Evolutionary conservation across 352 stramenopile species (phyloP).

Genomic region (Lagenidium giganteum): DNA sequence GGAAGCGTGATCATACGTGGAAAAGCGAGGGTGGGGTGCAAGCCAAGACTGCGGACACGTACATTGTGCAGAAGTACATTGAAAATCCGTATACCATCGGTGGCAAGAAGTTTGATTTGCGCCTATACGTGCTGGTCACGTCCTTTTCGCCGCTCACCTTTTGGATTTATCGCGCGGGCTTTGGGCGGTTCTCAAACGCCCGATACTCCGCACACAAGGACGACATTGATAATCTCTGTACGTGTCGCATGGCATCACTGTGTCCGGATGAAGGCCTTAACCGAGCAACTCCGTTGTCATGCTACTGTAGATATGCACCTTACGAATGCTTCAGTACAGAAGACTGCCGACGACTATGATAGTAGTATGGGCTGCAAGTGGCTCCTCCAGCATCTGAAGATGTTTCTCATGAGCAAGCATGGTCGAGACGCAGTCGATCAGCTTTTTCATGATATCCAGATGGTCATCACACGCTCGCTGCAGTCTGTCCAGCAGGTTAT

Average conservation of each 20-base stretch:
- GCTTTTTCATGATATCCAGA: conserved; percentile 82
- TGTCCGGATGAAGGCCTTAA: no score
- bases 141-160: conserved; percentile 36
- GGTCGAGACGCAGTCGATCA: conserved; percentile 49
- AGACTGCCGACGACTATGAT: conserved; percentile 75
- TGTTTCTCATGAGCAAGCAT: conserved; percentile 65
- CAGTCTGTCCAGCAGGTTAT: conserved; percentile 81
- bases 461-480: conserved; percentile 79
- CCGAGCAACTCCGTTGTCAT: not conserved
- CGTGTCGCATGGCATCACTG: no score
- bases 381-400: conserved; percentile 46
- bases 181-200: conserved; percentile 68
- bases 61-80: conserved; percentile 87
- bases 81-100: conserved; percentile 86
- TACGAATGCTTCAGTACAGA: conserved; percentile 92
- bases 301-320: conserved; percentile 87
- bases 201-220: conserved; percentile 23
- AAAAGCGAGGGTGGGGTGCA: conserved; percentile 23
- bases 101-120: conserved; percentile 90
- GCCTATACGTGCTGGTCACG: conserved; percentile 87
- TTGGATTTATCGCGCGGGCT: conserved; percentile 62
- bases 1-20: conserved; percentile 36
- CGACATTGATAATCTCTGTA: conserved; percentile 32
- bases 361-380: conserved; percentile 61
- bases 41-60: conserved; percentile 38